Conservation (phyloP, 129 eudicot genomes). For the Gnaphalium uliginosum region DNA sequence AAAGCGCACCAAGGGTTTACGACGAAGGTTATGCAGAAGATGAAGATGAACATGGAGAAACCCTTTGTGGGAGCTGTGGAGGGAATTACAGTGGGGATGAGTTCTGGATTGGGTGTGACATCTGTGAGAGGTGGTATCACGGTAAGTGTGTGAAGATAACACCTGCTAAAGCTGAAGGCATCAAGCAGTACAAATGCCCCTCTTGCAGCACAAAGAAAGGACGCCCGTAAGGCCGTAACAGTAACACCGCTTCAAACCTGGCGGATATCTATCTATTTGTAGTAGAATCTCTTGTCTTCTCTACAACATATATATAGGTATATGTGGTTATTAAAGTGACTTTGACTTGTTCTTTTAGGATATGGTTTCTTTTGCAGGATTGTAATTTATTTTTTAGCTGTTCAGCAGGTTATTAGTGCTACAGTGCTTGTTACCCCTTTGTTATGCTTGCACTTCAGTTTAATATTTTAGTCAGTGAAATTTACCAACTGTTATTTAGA, state of each 20-base stretch:
- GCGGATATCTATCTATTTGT: constrained; percentile 14
- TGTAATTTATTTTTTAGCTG: constrained; percentile 23
- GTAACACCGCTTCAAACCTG: constrained; percentile 15
- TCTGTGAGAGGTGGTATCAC: constrained; percentile 79
- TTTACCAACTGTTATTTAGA: background rate
- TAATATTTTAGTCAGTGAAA: background rate
- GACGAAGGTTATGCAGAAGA: constrained; percentile 65
- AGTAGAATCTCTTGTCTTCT: constrained; percentile 17
- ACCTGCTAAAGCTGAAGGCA: constrained; percentile 64
- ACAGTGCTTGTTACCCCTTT: constrained; percentile 22
- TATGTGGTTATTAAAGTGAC: constrained; percentile 32
- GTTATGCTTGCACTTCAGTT: constrained; percentile 23
- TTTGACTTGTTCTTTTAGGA: constrained; percentile 34
- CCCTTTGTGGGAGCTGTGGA: constrained; percentile 77
- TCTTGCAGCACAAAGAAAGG: constrained; percentile 59
- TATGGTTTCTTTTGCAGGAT: constrained; percentile 34
- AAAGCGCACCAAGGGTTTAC: constrained; percentile 40
- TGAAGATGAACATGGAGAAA: constrained; percentile 76
- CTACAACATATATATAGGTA: constrained; percentile 29
- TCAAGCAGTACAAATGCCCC: constrained; percentile 81
- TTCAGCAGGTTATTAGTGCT: constrained; percentile 23
- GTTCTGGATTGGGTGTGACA: constrained; percentile 83
- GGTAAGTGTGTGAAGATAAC: constrained; percentile 79
- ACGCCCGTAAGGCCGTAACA: constrained; percentile 29
- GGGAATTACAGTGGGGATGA: constrained; percentile 75